These are phyloP conservation scores for Cicer cuneatum DNA, from an alignment of 306 rosid genomes.

Conservation along the genomic window DNA sequence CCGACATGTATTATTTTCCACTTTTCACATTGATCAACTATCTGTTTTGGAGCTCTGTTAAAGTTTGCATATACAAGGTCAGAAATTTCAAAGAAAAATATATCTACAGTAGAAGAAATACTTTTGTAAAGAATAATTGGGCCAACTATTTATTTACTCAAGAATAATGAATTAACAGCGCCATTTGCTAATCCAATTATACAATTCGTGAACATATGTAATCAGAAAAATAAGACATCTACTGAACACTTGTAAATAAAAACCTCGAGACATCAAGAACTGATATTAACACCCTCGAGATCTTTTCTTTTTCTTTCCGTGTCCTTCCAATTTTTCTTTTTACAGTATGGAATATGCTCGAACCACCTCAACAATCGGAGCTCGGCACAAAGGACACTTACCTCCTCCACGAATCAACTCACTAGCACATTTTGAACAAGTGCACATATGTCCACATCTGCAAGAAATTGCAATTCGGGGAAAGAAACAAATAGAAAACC, in stretches of 20 bases:
- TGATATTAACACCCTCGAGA: constrained; percentile 48
- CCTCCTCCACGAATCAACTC: constrained; percentile 97
- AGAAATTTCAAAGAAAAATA: not conserved
- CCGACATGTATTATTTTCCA: not conserved
- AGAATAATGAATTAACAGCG: constrained; percentile 82
- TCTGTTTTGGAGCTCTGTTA: not conserved
- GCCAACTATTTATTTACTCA: constrained; percentile 72
- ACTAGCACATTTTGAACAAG: constrained; percentile 96
- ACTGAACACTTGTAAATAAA: constrained; percentile 57
- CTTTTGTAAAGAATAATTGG: constrained; percentile 48
- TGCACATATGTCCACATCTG: constrained; percentile 99
- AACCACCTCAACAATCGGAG: constrained; percentile 96
- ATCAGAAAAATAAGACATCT: constrained; percentile 79
- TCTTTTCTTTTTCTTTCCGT: constrained; percentile 42
- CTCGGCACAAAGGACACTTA: constrained; percentile 99
- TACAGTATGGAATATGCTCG: constrained; percentile 98
- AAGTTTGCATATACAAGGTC: constrained; percentile 11
- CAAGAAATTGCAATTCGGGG: constrained; percentile 41
- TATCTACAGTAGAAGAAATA: not conserved
- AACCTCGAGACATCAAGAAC: constrained; percentile 56
- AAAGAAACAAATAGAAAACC: constrained; percentile 26
- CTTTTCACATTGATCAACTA: constrained; percentile 14
- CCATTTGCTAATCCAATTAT: constrained; percentile 78
- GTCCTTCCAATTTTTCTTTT: constrained; percentile 59
- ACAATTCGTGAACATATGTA: constrained; percentile 64